A percentile compares a stretch with the other conserved stretches of the same genome.
Conservation (phyloP, 352 stramenopile genomes). For the Phytophthora boehmeriae region DNA sequence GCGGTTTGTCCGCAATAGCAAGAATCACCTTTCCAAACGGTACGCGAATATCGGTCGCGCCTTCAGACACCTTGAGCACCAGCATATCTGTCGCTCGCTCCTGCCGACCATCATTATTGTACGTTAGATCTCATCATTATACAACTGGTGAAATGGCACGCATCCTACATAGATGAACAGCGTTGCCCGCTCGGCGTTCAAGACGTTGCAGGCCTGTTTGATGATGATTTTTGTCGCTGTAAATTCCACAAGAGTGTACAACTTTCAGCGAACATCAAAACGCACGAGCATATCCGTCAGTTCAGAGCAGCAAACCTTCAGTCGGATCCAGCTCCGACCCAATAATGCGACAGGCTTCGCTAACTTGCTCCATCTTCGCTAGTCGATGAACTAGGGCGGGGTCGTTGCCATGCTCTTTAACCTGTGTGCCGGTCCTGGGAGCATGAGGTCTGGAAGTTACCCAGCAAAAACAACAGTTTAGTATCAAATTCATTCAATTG, state of each 20-base stretch:
- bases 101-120: conserved; percentile 25
- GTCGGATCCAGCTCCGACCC: conserved; percentile 76
- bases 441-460: conserved; percentile 9
- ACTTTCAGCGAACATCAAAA: not conserved
- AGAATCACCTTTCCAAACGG: conserved; percentile 69
- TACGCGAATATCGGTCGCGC: conserved; percentile 84
- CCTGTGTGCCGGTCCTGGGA: not conserved
- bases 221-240: conserved; percentile 86
- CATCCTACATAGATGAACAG: conserved; percentile 87
- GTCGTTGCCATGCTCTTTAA: conserved; percentile 33
- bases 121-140: not conserved
- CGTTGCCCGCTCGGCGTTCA: conserved; percentile 90
- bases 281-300: not conserved
- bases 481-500: too few species aligned
- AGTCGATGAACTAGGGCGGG: conserved; percentile 60
- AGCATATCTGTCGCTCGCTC: conserved; percentile 80
- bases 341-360: conserved; percentile 80
- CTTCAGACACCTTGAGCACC: conserved; percentile 87
- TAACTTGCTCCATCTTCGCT: conserved; percentile 75
- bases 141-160: not conserved
- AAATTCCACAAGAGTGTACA: not conserved
- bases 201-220: conserved; percentile 84
- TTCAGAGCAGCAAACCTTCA: conserved; percentile 52
- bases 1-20: too few species aligned
- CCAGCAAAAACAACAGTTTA: not conserved